Base-by-base conservation (phyloP, 805 yeast genomes). In the Candida corydali region DNA sequence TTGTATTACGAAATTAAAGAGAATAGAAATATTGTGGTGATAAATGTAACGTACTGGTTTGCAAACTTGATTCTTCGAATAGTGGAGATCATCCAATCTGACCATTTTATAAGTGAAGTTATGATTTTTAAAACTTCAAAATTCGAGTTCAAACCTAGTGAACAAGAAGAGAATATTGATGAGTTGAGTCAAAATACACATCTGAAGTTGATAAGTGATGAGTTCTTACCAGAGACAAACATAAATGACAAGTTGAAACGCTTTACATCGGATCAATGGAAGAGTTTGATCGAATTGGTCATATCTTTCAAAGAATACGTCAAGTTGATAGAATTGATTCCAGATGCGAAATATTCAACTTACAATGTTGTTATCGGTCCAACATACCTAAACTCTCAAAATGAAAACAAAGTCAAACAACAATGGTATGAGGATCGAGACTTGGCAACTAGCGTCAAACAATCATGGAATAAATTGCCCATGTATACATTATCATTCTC, bases 121-220 rank as follows among this genome's bases (percentile, higher is more conserved):
- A 49, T 72, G 26, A 39, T 64, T 23, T 65, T 72, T 44, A 54
- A 55, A 26, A 63, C 66, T 14, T 58, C 54, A 40, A 52, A 54
- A 39, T 39, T 60, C 17, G 23, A 29, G 14, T 36, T 28, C 17
- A 37, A 26, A 20, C 20, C 23, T 15, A 26, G 19, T 19, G 33
- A 28, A 9, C 11, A 28, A 17, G 23, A n/a, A n/a, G n/a, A 31
- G 3, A 14, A 16, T 6, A 11, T 3, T 7, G 5, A 8, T 3
- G 17, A 20, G 7, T 22, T 14, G 18, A 19, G 17, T 12, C 10
- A 15, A 14, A 25, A 32, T n/a, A 30, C 39, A n/a, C n/a, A n/a
- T n/a, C n/a, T n/a, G n/a, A 37, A 49, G 8, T 36, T 44, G 15
- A 32, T 49, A 2, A 53, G 51, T 23, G 44, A 50, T 24, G 38